phyloP scores from a whole-genome alignment of 208 protist genomes.

The Phytomonas serpens region DNA sequence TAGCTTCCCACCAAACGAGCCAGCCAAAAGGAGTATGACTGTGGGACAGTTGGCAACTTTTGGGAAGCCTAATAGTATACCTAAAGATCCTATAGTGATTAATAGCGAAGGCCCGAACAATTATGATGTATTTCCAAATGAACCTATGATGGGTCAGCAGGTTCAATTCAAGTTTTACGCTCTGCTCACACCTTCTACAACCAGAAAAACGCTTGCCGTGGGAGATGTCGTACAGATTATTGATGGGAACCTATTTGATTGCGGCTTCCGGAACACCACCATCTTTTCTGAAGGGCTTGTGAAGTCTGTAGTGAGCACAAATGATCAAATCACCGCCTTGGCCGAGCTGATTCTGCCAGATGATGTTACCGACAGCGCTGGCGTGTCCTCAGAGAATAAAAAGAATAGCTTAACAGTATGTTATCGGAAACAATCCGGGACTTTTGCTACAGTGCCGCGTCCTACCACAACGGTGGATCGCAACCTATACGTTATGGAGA shows the following conservation, averaged over 20 bases:
- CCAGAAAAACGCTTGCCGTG: constrained; percentile 12
- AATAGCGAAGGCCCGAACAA: constrained; percentile 15
- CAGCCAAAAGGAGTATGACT: background rate
- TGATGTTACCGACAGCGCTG: background rate
- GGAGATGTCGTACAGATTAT: constrained; percentile 63
- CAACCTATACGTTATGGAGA: constrained; percentile 39
- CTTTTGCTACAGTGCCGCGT: constrained; percentile 64
- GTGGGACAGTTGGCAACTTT: background rate
- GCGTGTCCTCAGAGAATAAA: background rate
- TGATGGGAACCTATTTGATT: constrained; percentile 62
- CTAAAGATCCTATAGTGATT: background rate
- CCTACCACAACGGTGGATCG: constrained; percentile 27
- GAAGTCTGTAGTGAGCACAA: constrained; percentile 11
- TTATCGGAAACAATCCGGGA: constrained; percentile 43
- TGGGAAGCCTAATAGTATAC: background rate
- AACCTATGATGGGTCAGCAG: constrained; percentile 45
- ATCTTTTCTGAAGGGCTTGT: constrained; percentile 30
- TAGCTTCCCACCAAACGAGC: constrained; percentile 16
- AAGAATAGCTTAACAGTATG: constrained; percentile 50
- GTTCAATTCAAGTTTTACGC: constrained; percentile 44
- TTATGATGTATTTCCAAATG: constrained; percentile 28
- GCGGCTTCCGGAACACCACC: constrained; percentile 67
- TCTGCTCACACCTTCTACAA: background rate
- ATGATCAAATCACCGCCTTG: background rate
- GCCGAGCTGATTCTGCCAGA: background rate